phyloP scores from a whole-genome alignment of 139 green algal genomes.

The Tetradesmus obliquus region DNA sequence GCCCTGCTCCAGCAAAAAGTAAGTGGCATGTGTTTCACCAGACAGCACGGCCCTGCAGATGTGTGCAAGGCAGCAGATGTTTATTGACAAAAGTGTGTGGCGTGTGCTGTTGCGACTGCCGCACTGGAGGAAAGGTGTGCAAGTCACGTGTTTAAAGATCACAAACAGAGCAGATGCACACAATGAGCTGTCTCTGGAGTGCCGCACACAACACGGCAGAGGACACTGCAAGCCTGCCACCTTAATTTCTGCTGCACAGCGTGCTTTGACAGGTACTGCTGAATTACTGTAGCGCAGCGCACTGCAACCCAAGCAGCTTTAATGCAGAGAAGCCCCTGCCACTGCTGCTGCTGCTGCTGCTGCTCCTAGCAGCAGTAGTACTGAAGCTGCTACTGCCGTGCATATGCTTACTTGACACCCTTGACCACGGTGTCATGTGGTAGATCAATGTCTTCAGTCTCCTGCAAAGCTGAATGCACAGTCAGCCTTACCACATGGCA shows the following conservation, averaged over 20 bases:
- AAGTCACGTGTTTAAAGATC: too few species aligned
- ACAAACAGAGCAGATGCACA: too few species aligned
- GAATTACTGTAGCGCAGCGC: too few species aligned
- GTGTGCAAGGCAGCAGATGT: not conserved
- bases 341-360: not conserved
- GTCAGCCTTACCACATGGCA: not conserved
- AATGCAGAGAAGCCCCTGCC: too few species aligned
- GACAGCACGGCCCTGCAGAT: conserved; percentile 34
- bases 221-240: too few species aligned
- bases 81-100: too few species aligned
- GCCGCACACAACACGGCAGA: too few species aligned
- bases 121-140: too few species aligned
- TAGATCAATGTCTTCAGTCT: conserved; percentile 58
- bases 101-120: not conserved
- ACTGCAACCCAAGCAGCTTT: too few species aligned
- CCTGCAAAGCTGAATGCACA: conserved; percentile 29
- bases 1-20: conserved; percentile 47
- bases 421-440: conserved; percentile 18
- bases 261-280: too few species aligned
- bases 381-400: not conserved
- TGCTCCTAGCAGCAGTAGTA: not conserved
- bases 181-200: too few species aligned
- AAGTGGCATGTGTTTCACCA: not conserved
- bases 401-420: conserved; percentile 36
- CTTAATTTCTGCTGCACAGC: not conserved